phyloP scores from a whole-genome alignment of 495 filamentous ascomycete species.

The Aspergillus steynii region DNA sequence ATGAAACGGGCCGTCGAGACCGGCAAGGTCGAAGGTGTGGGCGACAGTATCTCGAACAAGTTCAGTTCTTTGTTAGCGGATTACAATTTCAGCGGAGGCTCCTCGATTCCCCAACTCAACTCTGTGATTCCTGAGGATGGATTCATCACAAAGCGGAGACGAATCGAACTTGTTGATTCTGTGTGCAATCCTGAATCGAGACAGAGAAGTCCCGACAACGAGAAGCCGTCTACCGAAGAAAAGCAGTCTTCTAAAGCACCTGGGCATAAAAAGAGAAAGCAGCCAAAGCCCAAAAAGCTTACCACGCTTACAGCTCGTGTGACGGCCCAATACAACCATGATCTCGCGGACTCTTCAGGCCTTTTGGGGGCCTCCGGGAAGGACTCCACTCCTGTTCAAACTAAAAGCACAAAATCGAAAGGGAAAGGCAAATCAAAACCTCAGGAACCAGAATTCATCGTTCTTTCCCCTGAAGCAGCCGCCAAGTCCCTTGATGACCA shows the following conservation, averaged over 20 bases:
- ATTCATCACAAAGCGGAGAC: slow-evolving; percentile 43
- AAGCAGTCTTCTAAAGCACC: slow-evolving; percentile 15
- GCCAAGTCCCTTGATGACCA: slow-evolving; percentile 67
- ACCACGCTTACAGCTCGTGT: slow-evolving; percentile 85
- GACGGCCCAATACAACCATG: slow-evolving; percentile 65
- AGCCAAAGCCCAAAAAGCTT: slow-evolving; percentile 69
- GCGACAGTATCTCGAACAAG: neutral
- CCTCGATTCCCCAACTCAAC: slow-evolving; percentile 13
- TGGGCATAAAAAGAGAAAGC: slow-evolving; percentile 41
- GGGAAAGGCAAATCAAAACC: slow-evolving; percentile 31
- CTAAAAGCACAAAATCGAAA: slow-evolving; percentile 21
- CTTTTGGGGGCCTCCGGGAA: slow-evolving; percentile 24
- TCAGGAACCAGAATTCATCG: slow-evolving; percentile 40
- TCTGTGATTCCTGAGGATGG: slow-evolving; percentile 10
- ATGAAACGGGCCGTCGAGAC: slow-evolving; percentile 10
- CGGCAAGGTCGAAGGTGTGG: slow-evolving; percentile 9
- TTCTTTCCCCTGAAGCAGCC: slow-evolving; percentile 76
- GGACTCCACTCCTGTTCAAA: slow-evolving; percentile 3
- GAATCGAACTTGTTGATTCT: slow-evolving; percentile 38
- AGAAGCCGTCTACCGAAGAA: slow-evolving; percentile 14
- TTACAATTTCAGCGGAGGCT: slow-evolving; percentile 34
- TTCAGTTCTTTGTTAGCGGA: slow-evolving; percentile 35
- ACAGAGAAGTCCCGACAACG: slow-evolving; percentile 12
- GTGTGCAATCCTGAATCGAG: slow-evolving; percentile 19
- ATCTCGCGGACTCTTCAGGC: slow-evolving; percentile 15